These are phyloP conservation scores for Colletotrichum agaves DNA, from an alignment of 2,329 filamentous ascomycete genomes.

Conservation along the genomic window DNA sequence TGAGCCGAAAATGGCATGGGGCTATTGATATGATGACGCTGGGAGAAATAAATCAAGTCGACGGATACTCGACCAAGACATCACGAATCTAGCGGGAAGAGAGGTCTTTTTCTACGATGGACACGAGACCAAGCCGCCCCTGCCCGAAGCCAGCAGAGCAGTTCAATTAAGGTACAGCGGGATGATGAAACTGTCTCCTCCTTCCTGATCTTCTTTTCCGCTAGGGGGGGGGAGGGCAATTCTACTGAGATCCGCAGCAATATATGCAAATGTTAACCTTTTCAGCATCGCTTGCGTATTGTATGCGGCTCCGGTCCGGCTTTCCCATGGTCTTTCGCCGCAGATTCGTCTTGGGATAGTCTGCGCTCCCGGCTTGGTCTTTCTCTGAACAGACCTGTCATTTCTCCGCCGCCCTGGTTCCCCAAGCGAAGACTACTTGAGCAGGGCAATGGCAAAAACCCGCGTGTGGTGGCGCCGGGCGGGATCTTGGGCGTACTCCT, in stretches of 20 bases:
- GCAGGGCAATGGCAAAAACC: not conserved
- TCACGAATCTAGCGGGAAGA: slow-evolving; percentile 8
- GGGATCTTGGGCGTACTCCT: slow-evolving; percentile 4
- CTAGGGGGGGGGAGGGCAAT: not conserved
- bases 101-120: slow-evolving; percentile 24
- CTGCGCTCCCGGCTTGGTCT: not conserved
- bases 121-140: not conserved
- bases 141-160: not conserved
- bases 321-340: not conserved
- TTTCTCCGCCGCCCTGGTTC: slow-evolving; percentile 22
- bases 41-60: not conserved
- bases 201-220: not conserved
- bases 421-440: not conserved
- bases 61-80: slow-evolving; percentile 19
- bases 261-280: slow-evolving; percentile 13
- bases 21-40: not conserved
- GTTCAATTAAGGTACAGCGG: slow-evolving; percentile 13
- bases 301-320: slow-evolving; percentile 13
- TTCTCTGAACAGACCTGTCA: slow-evolving; percentile 16
- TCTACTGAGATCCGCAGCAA: not conserved
- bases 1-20: not conserved
- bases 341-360: not conserved
- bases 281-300: slow-evolving; percentile 11
- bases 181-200: slow-evolving; percentile 25
- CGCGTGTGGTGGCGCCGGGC: not conserved